A percentile compares a stretch with the other conserved stretches of the same genome.
phyloP scores from a whole-genome alignment of 345 rosid genomes.

The Citrus unshiu region DNA sequence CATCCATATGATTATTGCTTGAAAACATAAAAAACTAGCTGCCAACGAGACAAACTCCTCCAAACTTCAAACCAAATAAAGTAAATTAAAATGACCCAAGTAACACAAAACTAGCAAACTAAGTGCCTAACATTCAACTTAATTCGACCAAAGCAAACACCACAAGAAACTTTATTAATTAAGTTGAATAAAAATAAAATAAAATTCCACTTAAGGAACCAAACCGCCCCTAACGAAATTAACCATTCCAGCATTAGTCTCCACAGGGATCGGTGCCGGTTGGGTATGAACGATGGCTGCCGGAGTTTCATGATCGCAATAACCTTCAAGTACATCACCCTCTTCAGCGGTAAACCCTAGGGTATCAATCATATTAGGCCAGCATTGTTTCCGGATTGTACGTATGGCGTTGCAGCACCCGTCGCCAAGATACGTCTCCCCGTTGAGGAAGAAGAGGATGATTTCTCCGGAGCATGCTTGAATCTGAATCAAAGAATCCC shows the following conservation, averaged over 20 bases:
- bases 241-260: background rate
- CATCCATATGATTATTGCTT: background rate
- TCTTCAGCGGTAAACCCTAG: slow-evolving; percentile 71
- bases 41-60: background rate
- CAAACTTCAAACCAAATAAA: background rate
- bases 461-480: slow-evolving; percentile 80
- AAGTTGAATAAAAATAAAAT: no score
- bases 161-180: background rate
- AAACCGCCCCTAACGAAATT: background rate
- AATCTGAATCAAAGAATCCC: slow-evolving; percentile 72
- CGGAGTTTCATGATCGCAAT: slow-evolving; percentile 39
- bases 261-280: background rate
- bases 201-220: background rate
- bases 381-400: slow-evolving; percentile 44
- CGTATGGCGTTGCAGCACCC: slow-evolving; percentile 64
- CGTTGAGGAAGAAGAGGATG: slow-evolving; percentile 65
- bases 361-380: slow-evolving; percentile 57
- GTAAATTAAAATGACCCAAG: background rate
- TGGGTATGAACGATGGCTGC: background rate
- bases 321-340: slow-evolving; percentile 61
- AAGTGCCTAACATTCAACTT: background rate
- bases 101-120: background rate
- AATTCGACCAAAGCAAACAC: background rate
- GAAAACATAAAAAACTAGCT: no score
- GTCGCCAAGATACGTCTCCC: slow-evolving; percentile 60